Evolutionary conservation across 495 filamentous ascomycete species (phyloP).

Genomic region (Neurospora sp.): DNA sequence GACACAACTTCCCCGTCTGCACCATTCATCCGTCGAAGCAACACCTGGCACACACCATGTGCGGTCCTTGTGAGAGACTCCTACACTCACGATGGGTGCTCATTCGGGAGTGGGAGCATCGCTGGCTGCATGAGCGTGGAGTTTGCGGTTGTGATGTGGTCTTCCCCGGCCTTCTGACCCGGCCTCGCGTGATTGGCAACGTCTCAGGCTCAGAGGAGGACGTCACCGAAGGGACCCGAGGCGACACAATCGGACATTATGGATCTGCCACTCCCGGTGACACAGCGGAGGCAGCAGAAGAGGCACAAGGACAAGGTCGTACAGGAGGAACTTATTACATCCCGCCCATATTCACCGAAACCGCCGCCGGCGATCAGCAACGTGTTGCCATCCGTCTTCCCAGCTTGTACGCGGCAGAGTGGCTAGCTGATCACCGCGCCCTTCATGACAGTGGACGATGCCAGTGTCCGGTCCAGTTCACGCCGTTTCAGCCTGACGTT

Average conservation of each 20-base stretch:
- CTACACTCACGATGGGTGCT: constrained; percentile 30
- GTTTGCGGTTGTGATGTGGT: constrained; percentile 28
- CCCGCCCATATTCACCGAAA: constrained; percentile 19
- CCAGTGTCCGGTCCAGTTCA: constrained; percentile 21
- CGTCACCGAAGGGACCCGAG: neutral
- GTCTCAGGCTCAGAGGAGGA: neutral
- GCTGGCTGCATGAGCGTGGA: constrained; percentile 37
- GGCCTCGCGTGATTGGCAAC: constrained; percentile 21
- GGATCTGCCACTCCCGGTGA: neutral
- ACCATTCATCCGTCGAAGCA: constrained; percentile 13
- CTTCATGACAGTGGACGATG: constrained; percentile 26
- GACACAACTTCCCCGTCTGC: constrained; percentile 25
- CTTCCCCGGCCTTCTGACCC: constrained; percentile 24
- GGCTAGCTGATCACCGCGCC: constrained; percentile 26
- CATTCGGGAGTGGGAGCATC: constrained; percentile 34
- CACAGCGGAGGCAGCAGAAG: neutral
- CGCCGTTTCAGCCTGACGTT: constrained; percentile 11
- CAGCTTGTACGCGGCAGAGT: constrained; percentile 31
- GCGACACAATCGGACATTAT: neutral
- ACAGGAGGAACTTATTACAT: neutral
- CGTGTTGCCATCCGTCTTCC: constrained; percentile 20
- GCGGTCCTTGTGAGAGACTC: constrained; percentile 25
- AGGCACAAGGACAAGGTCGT: neutral
- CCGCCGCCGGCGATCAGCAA: constrained; percentile 3
- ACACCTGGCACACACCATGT: constrained; percentile 25